Conservation (phyloP, 495 filamentous ascomycete species). For the Hypoxylon lienhwacheense region DNA sequence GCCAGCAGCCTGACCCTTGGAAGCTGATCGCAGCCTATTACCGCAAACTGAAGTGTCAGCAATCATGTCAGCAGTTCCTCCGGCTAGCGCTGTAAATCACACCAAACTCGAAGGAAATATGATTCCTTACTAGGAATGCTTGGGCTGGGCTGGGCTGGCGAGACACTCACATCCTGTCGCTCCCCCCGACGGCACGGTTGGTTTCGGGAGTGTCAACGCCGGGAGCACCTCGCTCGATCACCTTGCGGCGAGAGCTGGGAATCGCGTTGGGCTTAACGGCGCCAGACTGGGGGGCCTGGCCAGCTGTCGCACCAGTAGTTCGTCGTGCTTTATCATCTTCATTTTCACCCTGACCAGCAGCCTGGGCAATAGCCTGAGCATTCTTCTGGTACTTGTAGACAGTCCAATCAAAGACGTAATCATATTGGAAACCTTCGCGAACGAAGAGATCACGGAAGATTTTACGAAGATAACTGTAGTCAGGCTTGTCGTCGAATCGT, state of each 20-base stretch:
- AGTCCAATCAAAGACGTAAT: constrained; percentile 99
- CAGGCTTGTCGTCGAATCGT: constrained; percentile 99
- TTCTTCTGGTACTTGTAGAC: constrained; percentile 99
- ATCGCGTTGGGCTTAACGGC: constrained; percentile 67
- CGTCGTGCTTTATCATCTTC: constrained; percentile 72
- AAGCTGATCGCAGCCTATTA: constrained; percentile 94
- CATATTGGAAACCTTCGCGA: constrained; percentile 99
- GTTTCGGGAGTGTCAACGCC: constrained; percentile 78
- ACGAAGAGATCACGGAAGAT: constrained; percentile 99
- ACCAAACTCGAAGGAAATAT: constrained; percentile 83
- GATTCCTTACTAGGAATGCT: constrained; percentile 94
- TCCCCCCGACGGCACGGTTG: constrained; percentile 85
- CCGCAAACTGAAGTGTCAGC: constrained; percentile 88
- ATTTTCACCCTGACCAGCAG: constrained; percentile 57
- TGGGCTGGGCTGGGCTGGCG: constrained; percentile 58
- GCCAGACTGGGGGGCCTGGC: constrained; percentile 60
- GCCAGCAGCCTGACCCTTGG: constrained; percentile 77
- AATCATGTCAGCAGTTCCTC: constrained; percentile 73
- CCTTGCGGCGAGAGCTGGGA: constrained; percentile 80
- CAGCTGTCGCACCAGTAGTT: constrained; percentile 61
- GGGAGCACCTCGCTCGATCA: constrained; percentile 67
- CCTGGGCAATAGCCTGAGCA: constrained; percentile 83
- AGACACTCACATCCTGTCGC: constrained; percentile 99
- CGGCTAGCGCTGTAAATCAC: constrained; percentile 76
- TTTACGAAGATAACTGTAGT: constrained; percentile 99